These are phyloP conservation scores for Ustilago trichophora DNA, from an alignment of 1,284 basidiomycete genomes.

Conservation along the genomic window DNA sequence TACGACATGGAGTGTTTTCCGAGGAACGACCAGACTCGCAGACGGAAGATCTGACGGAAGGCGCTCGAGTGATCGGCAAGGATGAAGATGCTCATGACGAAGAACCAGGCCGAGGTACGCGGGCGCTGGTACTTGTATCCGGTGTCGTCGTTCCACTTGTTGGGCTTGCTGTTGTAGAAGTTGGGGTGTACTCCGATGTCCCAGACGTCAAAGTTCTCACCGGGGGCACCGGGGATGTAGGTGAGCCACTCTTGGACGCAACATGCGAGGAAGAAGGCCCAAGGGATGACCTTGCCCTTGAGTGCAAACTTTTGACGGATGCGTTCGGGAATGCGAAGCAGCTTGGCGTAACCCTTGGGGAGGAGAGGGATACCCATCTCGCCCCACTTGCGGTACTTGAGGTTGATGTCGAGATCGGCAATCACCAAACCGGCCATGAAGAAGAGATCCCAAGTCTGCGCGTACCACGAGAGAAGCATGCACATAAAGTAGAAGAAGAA, in stretches of 20 bases:
- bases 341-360: constrained; percentile 23
- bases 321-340: constrained; percentile 32
- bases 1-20: constrained; percentile 55
- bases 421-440: constrained; percentile 59
- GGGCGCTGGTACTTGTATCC: constrained; percentile 39
- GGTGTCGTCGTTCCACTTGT: constrained; percentile 29
- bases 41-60: constrained; percentile 52
- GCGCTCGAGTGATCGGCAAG: constrained; percentile 49
- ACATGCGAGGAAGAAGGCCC: constrained; percentile 52
- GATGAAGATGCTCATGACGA: constrained; percentile 53
- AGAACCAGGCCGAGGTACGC: constrained; percentile 41
- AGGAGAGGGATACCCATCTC: constrained; percentile 43
- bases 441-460: constrained; percentile 56
- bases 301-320: constrained; percentile 40
- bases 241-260: constrained; percentile 46
- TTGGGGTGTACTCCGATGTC: constrained; percentile 57
- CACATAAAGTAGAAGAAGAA: constrained; percentile 53
- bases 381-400: constrained; percentile 54
- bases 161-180: constrained; percentile 41
- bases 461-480: constrained; percentile 54
- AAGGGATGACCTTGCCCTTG: constrained; percentile 49
- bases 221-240: constrained; percentile 33
- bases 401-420: constrained; percentile 54
- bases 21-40: constrained; percentile 52
- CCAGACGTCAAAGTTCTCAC: constrained; percentile 26